Percentiles rank a stretch among this genome's conserved stretches.
Evolutionary conservation across 306 rosid genomes (phyloP).

Genomic region (Geum urbanum): DNA sequence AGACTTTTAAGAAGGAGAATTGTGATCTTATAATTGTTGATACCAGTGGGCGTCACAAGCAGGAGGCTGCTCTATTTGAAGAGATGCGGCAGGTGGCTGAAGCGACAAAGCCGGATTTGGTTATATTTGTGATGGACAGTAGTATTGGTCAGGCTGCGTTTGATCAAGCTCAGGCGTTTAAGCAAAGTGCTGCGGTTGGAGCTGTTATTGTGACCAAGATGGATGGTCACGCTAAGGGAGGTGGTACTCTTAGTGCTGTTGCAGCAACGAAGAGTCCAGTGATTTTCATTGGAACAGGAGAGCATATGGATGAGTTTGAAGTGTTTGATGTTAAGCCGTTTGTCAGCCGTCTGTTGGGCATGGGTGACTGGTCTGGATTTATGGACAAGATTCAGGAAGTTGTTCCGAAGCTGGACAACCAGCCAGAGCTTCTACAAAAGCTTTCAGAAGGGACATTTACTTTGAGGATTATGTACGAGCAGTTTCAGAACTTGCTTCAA

Average conservation of each 20-base stretch:
- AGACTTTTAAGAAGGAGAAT: slow-evolving; percentile 70
- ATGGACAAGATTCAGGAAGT: slow-evolving; percentile 88
- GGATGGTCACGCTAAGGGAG: slow-evolving; percentile 94
- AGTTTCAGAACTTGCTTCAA: slow-evolving; percentile 70
- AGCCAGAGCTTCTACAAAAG: slow-evolving; percentile 79
- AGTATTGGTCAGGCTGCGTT: slow-evolving; percentile 91
- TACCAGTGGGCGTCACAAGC: slow-evolving; percentile 87
- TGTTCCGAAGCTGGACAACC: slow-evolving; percentile 82
- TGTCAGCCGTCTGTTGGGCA: slow-evolving; percentile 81
- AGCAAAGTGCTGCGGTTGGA: slow-evolving; percentile 76
- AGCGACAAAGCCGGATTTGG: slow-evolving; percentile 87
- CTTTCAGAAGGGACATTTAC: slow-evolving; percentile 81
- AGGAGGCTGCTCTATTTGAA: slow-evolving; percentile 85
- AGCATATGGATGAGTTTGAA: slow-evolving; percentile 88
- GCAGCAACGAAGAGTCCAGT: slow-evolving; percentile 93
- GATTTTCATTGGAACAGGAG: slow-evolving; percentile 80
- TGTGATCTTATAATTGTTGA: slow-evolving; percentile 84
- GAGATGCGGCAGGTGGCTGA: slow-evolving; percentile 92
- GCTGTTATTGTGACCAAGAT: slow-evolving; percentile 78
- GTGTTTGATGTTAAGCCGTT: slow-evolving; percentile 79
- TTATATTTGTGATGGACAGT: slow-evolving; percentile 86
- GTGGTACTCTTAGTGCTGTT: slow-evolving; percentile 87
- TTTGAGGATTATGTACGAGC: slow-evolving; percentile 81
- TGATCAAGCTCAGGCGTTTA: slow-evolving; percentile 85
- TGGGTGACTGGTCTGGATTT: slow-evolving; percentile 88